phyloP scores from a whole-genome alignment of 2,329 filamentous ascomycete genomes.

The Dissoconium aciculare region DNA sequence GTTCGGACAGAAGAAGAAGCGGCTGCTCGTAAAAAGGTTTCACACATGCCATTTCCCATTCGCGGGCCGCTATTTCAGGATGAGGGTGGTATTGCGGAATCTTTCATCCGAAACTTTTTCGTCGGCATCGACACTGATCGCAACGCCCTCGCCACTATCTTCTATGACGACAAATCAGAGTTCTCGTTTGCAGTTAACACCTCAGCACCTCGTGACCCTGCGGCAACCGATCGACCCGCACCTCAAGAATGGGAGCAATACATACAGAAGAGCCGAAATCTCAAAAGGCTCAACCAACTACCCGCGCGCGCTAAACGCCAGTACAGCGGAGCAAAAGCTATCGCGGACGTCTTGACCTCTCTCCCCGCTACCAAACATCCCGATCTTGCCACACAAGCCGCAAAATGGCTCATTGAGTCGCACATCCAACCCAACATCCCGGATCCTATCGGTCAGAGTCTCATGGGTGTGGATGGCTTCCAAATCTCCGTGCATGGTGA shows the following conservation, averaged over 20 bases:
- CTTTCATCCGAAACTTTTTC: slow-evolving; percentile 62
- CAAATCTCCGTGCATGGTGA: slow-evolving; percentile 69
- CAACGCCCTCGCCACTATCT: slow-evolving; percentile 43
- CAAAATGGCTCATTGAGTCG: slow-evolving; percentile 73
- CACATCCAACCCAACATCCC: slow-evolving; percentile 56
- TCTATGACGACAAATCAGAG: slow-evolving; percentile 61
- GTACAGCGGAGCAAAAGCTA: slow-evolving; percentile 48
- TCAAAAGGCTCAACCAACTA: slow-evolving; percentile 51
- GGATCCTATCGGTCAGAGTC: slow-evolving; percentile 50
- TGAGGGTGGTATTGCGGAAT: slow-evolving; percentile 56
- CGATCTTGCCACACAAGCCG: slow-evolving; percentile 47
- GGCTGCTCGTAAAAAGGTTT: slow-evolving; percentile 38
- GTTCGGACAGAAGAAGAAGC: slow-evolving; percentile 60
- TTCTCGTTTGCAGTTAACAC: slow-evolving; percentile 66
- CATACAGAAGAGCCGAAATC: slow-evolving; percentile 63
- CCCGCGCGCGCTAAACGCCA: slow-evolving; percentile 49
- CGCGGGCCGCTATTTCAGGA: slow-evolving; percentile 57
- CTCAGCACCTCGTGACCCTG: slow-evolving; percentile 36
- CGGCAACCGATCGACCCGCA: slow-evolving; percentile 22
- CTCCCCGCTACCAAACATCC: slow-evolving; percentile 64
- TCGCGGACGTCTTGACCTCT: slow-evolving; percentile 52
- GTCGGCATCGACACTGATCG: slow-evolving; percentile 59
- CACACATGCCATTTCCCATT: slow-evolving; percentile 46
- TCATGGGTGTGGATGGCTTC: slow-evolving; percentile 58
- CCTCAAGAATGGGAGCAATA: slow-evolving; percentile 56